These are phyloP conservation scores for Boletus rubroflammeus DNA, from an alignment of 768 basidiomycete species.

Conservation along the genomic window DNA sequence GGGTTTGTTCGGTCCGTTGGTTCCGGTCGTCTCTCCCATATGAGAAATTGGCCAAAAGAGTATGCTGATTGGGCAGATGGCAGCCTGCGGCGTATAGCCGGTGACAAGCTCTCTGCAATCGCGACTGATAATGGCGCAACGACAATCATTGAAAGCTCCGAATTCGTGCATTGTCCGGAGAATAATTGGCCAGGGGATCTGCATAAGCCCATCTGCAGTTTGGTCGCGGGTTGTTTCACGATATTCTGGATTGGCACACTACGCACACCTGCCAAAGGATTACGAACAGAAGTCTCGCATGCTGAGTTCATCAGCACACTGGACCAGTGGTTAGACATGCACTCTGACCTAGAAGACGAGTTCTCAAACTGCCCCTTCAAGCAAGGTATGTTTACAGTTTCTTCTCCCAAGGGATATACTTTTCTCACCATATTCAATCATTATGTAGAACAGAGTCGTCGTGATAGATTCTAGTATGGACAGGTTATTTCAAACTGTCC, in stretches of 20 bases:
- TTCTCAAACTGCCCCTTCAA: conserved; percentile 4
- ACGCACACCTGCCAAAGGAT: too few relatives aligned
- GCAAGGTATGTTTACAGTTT: not conserved
- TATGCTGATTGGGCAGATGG: not conserved
- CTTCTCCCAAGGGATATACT: too few relatives aligned
- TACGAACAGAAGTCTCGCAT: not conserved
- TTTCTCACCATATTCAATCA: not conserved
- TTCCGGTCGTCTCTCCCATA: not conserved
- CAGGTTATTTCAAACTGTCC: not conserved
- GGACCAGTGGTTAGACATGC: not conserved
- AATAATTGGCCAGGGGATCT: not conserved
- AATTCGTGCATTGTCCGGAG: not conserved
- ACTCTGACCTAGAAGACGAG: not conserved
- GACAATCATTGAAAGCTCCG: not conserved
- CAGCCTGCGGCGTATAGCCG: not conserved
- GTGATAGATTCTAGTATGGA: not conserved
- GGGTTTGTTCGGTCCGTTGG: conserved; percentile 2
- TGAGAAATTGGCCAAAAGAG: not conserved
- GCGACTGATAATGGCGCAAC: not conserved
- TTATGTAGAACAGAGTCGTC: not conserved
- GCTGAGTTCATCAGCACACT: not conserved
- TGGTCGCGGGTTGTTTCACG: not conserved
- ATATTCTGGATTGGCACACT: not conserved
- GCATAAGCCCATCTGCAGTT: not conserved
- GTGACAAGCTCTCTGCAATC: not conserved